Evolutionary conservation across 768 basidiomycete genomes (phyloP).

Genomic region (Boletus subparvulus): DNA sequence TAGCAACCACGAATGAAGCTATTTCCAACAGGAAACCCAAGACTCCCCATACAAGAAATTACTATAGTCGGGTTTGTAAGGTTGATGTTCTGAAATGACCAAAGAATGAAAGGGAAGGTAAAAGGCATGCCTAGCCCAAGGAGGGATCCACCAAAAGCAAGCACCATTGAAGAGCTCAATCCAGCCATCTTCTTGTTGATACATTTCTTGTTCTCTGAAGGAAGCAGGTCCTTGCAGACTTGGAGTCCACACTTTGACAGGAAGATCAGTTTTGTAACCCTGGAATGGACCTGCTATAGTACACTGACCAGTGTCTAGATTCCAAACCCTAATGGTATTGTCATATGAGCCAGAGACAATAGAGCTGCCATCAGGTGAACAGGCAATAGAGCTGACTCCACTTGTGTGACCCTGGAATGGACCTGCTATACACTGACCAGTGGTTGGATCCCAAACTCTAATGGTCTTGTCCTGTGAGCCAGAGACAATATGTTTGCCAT

Average conservation of each 20-base stretch:
- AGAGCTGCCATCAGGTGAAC: no score
- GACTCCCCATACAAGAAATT: conserved; percentile 11
- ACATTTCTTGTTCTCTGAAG: background rate
- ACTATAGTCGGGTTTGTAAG: conserved; percentile 4
- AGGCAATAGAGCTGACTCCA: no score
- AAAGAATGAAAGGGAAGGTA: conserved; percentile 11
- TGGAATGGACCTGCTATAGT: no score
- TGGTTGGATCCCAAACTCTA: no score
- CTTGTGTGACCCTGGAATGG: no score
- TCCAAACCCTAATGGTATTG: no score
- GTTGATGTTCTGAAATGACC: conserved; percentile 2
- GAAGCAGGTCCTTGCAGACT: background rate
- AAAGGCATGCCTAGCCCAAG: conserved; percentile 12
- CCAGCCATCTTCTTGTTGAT: conserved; percentile 12
- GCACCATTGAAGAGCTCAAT: conserved; percentile 1
- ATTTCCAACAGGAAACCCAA: conserved; percentile 15
- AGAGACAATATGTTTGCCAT: no score
- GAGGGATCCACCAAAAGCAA: conserved; percentile 13
- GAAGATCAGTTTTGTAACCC: no score
- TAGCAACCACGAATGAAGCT: background rate
- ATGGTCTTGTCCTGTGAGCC: no score
- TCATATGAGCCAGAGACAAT: no score
- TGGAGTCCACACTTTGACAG: background rate
- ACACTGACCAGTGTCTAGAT: no score
- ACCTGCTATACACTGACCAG: no score